Base-by-base conservation (phyloP, 495 filamentous ascomycete genomes). In the Penicillium malachiteum region DNA sequence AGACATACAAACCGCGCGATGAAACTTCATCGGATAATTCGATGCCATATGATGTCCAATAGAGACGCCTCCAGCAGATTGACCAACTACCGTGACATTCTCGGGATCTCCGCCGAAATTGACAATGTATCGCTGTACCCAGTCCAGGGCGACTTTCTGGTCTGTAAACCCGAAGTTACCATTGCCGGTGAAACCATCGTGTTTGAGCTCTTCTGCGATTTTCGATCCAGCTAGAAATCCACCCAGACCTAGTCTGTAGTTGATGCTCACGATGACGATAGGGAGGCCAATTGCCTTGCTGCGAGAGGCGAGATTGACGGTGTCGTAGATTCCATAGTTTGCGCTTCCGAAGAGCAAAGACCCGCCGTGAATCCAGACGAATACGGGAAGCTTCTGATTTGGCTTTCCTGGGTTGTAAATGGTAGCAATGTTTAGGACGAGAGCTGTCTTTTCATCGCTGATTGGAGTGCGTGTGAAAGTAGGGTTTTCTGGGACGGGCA, bases 111-210 rank as follows among this genome's bases (percentile, higher is more conserved):
- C 55, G 13, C 55, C 55, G 13, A 58, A 44, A 12, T 52, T 17
- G 10, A 14, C n/a, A 12, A 58, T 58, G 16, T 58, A 58, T 39
- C n/a, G 42, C 32, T 52, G 49, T 7, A 58, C 50, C 55, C 55
- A 58, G 5, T 58, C 49, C 30, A 43, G 26, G 0, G 55, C 55
- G 0, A 53, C 49, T 12, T 49, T 53, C 30, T 58, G 55, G 32
- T 58, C 55, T 5, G 55, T 58, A 43, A 58, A 53, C 4, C 55
- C 55, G n/a, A 58, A 58, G 14, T 58, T 58, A 5, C 56, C 56
- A 32, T 58, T 54, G 5, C 55, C 56, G 8, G 50, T 16, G 26
- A 58, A 58, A 7, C 56, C 50, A 21, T 58, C 51, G 32, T 21
- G n/a, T 38, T 50, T 50, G 3, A 58, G 35, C 14, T 58, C 56